A percentile compares a stretch with the other conserved stretches of the same genome.
These are phyloP conservation scores for Cylindrodendrum hubeiense DNA, from an alignment of 2,329 filamentous ascomycete species.

Conservation along the genomic window DNA sequence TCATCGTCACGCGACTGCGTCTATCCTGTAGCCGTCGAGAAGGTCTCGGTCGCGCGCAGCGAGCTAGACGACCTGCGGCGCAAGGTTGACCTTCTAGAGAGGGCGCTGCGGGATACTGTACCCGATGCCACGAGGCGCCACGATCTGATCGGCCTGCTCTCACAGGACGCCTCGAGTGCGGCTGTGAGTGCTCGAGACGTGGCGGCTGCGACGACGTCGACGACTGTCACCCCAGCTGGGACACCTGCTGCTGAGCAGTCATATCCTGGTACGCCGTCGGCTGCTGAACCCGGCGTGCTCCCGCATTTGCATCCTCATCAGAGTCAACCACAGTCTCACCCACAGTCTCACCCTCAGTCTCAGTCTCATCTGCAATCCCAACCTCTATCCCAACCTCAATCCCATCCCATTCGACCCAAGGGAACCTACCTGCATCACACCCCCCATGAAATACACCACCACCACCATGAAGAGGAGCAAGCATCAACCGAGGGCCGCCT, in stretches of 20 bases:
- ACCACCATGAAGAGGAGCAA: conserved; percentile 40
- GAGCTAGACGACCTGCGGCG: conserved; percentile 57
- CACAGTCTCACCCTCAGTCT: conserved; percentile 18
- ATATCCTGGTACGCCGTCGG: background rate
- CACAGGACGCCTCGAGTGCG: conserved; percentile 37
- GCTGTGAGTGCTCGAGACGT: conserved; percentile 4
- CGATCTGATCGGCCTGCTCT: conserved; percentile 47
- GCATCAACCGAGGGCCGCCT: conserved; percentile 53
- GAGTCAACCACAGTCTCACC: conserved; percentile 27
- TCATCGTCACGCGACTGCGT: conserved; percentile 59
- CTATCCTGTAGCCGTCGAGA: conserved; percentile 60
- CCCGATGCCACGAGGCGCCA: conserved; percentile 51
- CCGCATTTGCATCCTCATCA: background rate
- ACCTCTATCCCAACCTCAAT: background rate
- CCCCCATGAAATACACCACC: conserved; percentile 24
- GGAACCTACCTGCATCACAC: conserved; percentile 2
- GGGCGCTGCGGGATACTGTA: conserved; percentile 51
- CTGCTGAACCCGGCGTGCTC: background rate
- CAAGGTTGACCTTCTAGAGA: conserved; percentile 56
- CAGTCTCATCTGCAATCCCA: conserved; percentile 20
- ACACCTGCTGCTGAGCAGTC: conserved; percentile 1
- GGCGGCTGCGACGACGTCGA: background rate
- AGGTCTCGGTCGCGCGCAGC: conserved; percentile 55
- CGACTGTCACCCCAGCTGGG: background rate
- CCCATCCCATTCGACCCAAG: conserved; percentile 10